Base-by-base conservation (phyloP, 2,329 filamentous ascomycete genomes). In the Apiospora phragmitis region DNA sequence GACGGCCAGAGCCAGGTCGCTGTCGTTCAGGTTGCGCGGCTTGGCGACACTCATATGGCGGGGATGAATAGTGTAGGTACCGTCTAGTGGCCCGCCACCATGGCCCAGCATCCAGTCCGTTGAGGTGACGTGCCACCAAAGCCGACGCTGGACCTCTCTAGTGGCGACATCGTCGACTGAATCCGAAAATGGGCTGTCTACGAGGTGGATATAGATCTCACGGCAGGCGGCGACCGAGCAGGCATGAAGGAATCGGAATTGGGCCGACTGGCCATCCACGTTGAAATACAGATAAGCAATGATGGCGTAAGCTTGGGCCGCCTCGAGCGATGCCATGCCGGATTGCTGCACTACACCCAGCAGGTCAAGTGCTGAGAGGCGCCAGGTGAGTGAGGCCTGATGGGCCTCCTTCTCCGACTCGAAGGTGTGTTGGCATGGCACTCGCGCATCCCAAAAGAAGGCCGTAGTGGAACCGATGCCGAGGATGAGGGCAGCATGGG, bases 111-210 rank as follows among this genome's bases (percentile, higher is more conserved):
- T 77, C 83, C 81, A 84, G 71, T 85, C 83, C 5, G 79, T 81
- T 0, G 80, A 76, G 12, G 78, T 78, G 7, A 85, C 75, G 72
- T 84, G 82, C 83, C 83, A 85, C 84, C 83, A 85, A 4, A 84
- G 73, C 65, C 84, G 77, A 24, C 83, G 76, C 51, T 80, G 83
- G 47, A 82, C 78, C 69, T 85, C 84, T 6, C 73, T 75, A 43
- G 76, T 77, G 3, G 72, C 72, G 26, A 71, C 70, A 24, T 76
- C 77, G 9, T 78, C 74, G 24, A 71, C 45, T 3, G 75, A 75
- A 0, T 73, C 73, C 8, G 74, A 72, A 4, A 74, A 72, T 2
- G 79, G 74, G n/a, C 81, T 76, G 67, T 85, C 84, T 0, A 83
- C 72, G 9, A 83, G 75, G 72, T 85, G 83, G 4, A 85, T 62